Evolutionary conservation across 306 rosid genomes (phyloP).

Genomic region (Malus asiatica): DNA sequence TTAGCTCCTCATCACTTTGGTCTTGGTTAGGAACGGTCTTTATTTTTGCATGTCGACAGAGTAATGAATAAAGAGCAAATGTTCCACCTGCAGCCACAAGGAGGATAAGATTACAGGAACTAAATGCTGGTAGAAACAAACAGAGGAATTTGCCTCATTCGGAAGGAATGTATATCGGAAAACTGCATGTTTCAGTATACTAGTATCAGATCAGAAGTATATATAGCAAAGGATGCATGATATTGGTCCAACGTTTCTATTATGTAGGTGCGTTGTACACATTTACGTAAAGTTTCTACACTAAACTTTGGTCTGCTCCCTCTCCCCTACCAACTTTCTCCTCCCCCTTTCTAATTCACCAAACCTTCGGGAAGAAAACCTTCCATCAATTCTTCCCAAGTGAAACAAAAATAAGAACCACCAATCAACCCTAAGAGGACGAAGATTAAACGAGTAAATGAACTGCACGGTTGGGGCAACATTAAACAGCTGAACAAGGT

Average conservation of each 20-base stretch:
- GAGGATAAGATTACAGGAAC: not conserved
- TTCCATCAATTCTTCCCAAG: not conserved
- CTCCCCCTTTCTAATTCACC: not conserved
- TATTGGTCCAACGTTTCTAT: not conserved
- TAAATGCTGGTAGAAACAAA: constrained; percentile 9
- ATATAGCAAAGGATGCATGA: not conserved
- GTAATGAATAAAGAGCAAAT: constrained; percentile 91
- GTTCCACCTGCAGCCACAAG: constrained; percentile 61
- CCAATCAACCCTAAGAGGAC: not conserved
- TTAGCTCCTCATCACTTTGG: constrained; percentile 85
- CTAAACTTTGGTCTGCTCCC: not conserved
- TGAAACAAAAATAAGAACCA: not conserved
- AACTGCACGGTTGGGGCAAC: not conserved
- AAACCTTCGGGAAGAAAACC: not conserved
- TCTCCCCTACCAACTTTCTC: not conserved
- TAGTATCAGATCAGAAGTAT: not conserved
- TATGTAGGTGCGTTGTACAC: not conserved
- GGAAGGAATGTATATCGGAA: not conserved
- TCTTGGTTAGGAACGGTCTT: constrained; percentile 87
- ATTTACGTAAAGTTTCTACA: not conserved
- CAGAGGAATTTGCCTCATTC: not conserved
- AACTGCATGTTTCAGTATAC: not conserved
- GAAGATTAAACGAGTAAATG: not conserved
- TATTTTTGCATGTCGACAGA: constrained; percentile 90
- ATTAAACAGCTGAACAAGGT: not conserved